Percentiles rank a stretch among this genome's conserved stretches.
Conservation (phyloP, 2,329 filamentous ascomycete genomes). For the Colletotrichum tropicale region DNA sequence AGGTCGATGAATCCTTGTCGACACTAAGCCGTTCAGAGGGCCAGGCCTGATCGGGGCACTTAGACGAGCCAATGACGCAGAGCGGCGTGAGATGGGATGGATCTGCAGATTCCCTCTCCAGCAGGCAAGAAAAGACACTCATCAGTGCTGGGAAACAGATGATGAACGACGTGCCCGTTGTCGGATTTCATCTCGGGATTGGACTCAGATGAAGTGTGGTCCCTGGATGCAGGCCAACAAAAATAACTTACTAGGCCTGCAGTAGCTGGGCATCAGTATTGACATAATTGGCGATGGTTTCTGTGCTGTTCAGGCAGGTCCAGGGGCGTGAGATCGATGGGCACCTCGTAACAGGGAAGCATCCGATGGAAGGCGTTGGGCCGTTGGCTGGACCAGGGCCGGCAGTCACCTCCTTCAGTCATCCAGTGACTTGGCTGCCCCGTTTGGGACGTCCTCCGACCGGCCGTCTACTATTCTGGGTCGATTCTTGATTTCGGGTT, state of each 20-base stretch:
- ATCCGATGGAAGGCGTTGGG: neutral
- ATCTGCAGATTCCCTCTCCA: neutral
- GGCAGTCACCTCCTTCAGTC: neutral
- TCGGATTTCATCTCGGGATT: neutral
- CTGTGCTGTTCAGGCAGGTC: neutral
- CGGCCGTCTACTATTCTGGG: neutral
- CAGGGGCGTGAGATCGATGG: neutral
- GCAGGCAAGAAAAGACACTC: neutral
- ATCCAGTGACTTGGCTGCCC: neutral
- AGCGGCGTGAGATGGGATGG: neutral
- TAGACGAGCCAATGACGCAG: conserved; percentile 14
- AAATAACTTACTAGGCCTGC: neutral
- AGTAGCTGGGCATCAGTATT: neutral
- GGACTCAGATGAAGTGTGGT: neutral
- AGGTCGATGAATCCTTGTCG: neutral
- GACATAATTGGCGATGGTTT: neutral
- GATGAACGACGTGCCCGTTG: neutral
- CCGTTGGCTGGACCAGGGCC: neutral
- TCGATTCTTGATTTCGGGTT: neutral
- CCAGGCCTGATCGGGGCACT: neutral
- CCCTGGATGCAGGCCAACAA: neutral
- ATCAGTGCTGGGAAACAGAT: neutral
- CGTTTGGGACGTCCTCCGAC: neutral
- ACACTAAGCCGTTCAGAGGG: neutral
- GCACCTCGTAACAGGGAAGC: neutral